Percentiles rank a stretch among this genome's conserved stretches.
Evolutionary conservation across 1,139 yeast genomes (phyloP).

Genomic region (Suhomyces atakaporum): DNA sequence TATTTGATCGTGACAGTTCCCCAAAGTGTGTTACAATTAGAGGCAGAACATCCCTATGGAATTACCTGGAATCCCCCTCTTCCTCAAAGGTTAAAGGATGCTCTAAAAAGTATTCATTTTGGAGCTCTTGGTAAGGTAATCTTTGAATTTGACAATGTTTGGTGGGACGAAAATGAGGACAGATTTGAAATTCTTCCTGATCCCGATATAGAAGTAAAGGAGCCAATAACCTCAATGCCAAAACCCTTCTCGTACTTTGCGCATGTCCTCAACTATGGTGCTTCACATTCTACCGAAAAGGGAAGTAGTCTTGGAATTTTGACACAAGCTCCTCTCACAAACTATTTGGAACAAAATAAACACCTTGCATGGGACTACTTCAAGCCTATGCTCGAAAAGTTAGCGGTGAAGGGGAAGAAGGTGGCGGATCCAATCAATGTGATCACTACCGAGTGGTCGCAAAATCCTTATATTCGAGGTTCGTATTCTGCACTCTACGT

Average conservation of each 20-base stretch:
- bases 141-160: conserved; percentile 64
- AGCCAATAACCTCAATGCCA: conserved; percentile 19
- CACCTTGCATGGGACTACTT: conserved; percentile 43
- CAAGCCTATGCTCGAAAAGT: conserved; percentile 35
- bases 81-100: conserved; percentile 45
- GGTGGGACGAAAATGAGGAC: conserved; percentile 65
- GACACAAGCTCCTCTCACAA: conserved; percentile 72
- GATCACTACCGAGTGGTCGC: conserved; percentile 68
- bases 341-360: conserved; percentile 41
- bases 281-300: conserved; percentile 16
- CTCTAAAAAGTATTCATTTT: conserved; percentile 56
- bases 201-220: conserved; percentile 15
- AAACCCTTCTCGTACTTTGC: conserved; percentile 34
- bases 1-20: conserved; percentile 75
- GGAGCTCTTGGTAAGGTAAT: conserved; percentile 79
- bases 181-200: conserved; percentile 51
- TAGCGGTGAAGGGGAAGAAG: conserved; percentile 20
- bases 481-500: conserved; percentile 71
- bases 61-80: conserved; percentile 63
- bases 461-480: conserved; percentile 68
- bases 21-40: conserved; percentile 58
- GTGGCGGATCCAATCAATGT: conserved; percentile 48
- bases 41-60: conserved; percentile 36
- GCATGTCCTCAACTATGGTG: conserved; percentile 32
- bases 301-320: conserved; percentile 52